phyloP scores from a whole-genome alignment of 176 grass and related monocot genomes.

The Lolium multiflorum region DNA sequence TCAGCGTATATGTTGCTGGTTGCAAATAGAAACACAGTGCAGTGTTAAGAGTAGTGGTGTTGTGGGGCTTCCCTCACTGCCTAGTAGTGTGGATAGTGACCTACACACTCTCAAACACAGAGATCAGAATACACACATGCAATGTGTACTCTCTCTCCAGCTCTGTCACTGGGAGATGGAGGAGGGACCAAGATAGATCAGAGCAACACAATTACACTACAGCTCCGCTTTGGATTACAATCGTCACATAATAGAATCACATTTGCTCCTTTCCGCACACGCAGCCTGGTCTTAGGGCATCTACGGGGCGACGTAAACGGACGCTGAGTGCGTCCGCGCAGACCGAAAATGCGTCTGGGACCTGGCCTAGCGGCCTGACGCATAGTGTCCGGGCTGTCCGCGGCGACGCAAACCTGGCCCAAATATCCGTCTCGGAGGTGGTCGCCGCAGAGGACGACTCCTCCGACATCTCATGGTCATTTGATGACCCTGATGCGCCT shows the following conservation, averaged over 20 bases:
- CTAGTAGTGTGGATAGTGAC: constrained; percentile 34
- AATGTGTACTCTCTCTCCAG: constrained; percentile 40
- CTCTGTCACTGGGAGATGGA: constrained; percentile 29
- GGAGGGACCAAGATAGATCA: constrained; percentile 4
- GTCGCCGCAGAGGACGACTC: too few relatives aligned
- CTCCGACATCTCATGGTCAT: too few relatives aligned
- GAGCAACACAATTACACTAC: constrained; percentile 55
- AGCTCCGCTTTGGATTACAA: constrained; percentile 63
- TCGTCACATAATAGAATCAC: constrained; percentile 68
- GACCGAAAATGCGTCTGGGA: too few relatives aligned
- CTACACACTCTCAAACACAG: constrained; percentile 36
- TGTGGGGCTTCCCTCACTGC: constrained; percentile 46
- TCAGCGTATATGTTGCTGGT: constrained; percentile 51
- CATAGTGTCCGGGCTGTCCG: too few relatives aligned
- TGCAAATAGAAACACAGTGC: constrained; percentile 45
- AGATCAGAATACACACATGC: constrained; percentile 33
- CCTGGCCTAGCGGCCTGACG: too few relatives aligned
- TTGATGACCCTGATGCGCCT: too few relatives aligned
- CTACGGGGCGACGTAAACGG: neutral
- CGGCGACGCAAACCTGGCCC: too few relatives aligned
- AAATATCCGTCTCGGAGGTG: too few relatives aligned
- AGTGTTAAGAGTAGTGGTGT: constrained; percentile 54
- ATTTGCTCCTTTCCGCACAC: constrained; percentile 45
- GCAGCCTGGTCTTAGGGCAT: neutral
- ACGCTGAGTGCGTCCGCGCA: too few relatives aligned